Evolutionary conservation across 2,329 filamentous ascomycete genomes (phyloP), one percentile per base, ranked within the genome.

Genomic region (Aspergillus amoenus): DNA sequence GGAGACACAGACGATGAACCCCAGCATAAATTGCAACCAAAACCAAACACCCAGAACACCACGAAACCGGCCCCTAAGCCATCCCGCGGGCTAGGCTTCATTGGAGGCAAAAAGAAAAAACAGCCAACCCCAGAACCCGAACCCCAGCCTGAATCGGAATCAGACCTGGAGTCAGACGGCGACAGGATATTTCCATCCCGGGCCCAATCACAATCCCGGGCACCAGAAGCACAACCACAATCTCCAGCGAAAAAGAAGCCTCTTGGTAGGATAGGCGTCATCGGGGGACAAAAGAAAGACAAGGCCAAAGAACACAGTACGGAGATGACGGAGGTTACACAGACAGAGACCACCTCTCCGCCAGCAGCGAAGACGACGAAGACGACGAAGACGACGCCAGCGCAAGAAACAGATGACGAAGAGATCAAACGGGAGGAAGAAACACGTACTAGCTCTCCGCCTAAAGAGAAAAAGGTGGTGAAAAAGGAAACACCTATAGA

Each of bases 181-280:
- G 37, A 52, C n/a, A 18, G 42, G 24, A 12, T 37, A 13, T 18
- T 44, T 22, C 30, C 50, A 37, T 21, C 49, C 17, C 32, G 18
- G 21, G 18, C 37, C 5, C 37, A 42, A 40, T 30, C 37, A 9
- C 51, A 55, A 17, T 34, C 41, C 30, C 40, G 22, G 21, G 13
- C 34, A 1, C 58, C 60, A 41, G 46, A 60, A 22, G 18, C 60
- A 45, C 60, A 62, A 44, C 56, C 57, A 9, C 59, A 65, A 24
- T 37, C 59, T 45, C 50, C 50, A 5, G 51, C 44, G 18, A 52
- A 57, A 34, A 53, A 42, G 30, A 57, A 60, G 30, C 55, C 50
- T 2, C 30, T 50, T 8, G 64, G 55, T 13, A 73, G 69, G 46
- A 61, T 78, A 3, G 75, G 75, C 3, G 64, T 72, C 37, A 74